Conservation (phyloP, 2,329 filamentous ascomycete genomes). For the Apiospora hydei region DNA sequence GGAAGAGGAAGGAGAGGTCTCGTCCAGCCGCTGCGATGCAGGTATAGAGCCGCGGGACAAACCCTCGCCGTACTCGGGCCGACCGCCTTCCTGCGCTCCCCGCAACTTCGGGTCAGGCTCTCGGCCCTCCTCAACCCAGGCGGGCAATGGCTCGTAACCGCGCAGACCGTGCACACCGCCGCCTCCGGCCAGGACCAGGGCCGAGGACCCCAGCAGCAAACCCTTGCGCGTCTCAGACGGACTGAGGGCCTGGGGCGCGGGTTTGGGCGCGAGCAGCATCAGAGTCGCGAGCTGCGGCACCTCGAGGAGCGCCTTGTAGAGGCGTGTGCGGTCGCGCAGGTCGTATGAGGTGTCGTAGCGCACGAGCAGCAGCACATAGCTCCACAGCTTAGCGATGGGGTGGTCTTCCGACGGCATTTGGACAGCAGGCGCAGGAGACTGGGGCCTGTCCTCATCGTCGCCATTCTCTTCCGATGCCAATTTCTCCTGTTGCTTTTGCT, state of each 20-base stretch:
- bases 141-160: slow-evolving; percentile 81
- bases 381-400: slow-evolving; percentile 79
- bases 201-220: slow-evolving; percentile 83
- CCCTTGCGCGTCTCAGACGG: slow-evolving; percentile 84
- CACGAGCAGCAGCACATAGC: slow-evolving; percentile 83
- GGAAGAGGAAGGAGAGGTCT: slow-evolving; percentile 49
- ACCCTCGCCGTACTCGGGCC: slow-evolving; percentile 49
- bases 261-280: slow-evolving; percentile 91
- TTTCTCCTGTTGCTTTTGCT: slow-evolving; percentile 38
- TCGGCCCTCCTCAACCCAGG: slow-evolving; percentile 81
- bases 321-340: slow-evolving; percentile 85
- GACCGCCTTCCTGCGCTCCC: slow-evolving; percentile 40
- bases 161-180: slow-evolving; percentile 75
- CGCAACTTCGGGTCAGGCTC: slow-evolving; percentile 82
- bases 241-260: slow-evolving; percentile 87
- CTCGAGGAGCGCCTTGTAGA: slow-evolving; percentile 85
- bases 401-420: slow-evolving; percentile 57
- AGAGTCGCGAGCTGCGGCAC: slow-evolving; percentile 88
- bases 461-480: slow-evolving; percentile 43
- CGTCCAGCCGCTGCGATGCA: slow-evolving; percentile 70
- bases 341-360: slow-evolving; percentile 96
- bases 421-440: slow-evolving; percentile 40
- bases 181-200: slow-evolving; percentile 81
- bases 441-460: slow-evolving; percentile 37
- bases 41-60: slow-evolving; percentile 52